These are phyloP conservation scores for Myriangium duriaei DNA, from an alignment of 2,329 filamentous ascomycete genomes.

Conservation along the genomic window DNA sequence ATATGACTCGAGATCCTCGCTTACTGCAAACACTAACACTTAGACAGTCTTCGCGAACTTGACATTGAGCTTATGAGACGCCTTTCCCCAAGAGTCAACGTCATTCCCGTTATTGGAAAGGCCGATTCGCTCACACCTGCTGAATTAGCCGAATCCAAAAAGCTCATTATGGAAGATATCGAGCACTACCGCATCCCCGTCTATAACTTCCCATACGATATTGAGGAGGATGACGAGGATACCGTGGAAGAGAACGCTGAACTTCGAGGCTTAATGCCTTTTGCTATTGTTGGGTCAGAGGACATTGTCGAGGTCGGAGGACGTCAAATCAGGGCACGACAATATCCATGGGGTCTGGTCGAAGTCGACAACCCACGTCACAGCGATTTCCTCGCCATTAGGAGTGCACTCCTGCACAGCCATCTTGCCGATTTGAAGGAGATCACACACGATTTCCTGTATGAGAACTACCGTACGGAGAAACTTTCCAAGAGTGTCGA, in stretches of 20 bases:
- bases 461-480: slow-evolving; percentile 99
- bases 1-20: slow-evolving; percentile 9
- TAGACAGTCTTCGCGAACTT: slow-evolving; percentile 76
- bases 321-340: slow-evolving; percentile 80
- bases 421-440: slow-evolving; percentile 98
- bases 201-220: slow-evolving; percentile 99
- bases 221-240: slow-evolving; percentile 98
- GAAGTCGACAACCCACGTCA: slow-evolving; percentile 99
- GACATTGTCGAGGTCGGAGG: slow-evolving; percentile 90
- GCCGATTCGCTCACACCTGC: slow-evolving; percentile 93
- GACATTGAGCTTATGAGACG: slow-evolving; percentile 99
- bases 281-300: slow-evolving; percentile 96
- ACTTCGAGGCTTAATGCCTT: slow-evolving; percentile 93
- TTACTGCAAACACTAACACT: slow-evolving; percentile 7
- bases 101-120: slow-evolving; percentile 97
- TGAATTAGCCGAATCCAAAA: slow-evolving; percentile 97
- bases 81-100: slow-evolving; percentile 92
- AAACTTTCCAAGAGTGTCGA: slow-evolving; percentile 99
- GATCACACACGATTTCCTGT: slow-evolving; percentile 98
- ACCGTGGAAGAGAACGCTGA: slow-evolving; percentile 99
- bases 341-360: slow-evolving; percentile 98
- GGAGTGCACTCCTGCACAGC: slow-evolving; percentile 91
- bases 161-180: slow-evolving; percentile 99
- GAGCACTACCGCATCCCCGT: slow-evolving; percentile 99
- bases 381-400: slow-evolving; percentile 95